Evolutionary conservation across 2,329 filamentous ascomycete species (phyloP).

Genomic region (Talaromyces albobiverticillius): DNA sequence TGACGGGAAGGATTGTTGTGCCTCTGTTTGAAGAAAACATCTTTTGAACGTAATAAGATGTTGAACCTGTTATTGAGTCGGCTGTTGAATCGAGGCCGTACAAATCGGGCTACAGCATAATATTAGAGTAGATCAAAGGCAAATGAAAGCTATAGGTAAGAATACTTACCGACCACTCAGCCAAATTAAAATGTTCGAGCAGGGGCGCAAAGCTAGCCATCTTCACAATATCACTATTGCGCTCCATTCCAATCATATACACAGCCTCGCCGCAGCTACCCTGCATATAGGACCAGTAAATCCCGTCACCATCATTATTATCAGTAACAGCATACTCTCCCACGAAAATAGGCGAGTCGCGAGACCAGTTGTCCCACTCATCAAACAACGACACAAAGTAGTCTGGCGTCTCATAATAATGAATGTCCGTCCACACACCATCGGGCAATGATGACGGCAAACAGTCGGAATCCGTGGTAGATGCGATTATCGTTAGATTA

Average conservation of each 20-base stretch:
- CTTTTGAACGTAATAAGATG: conserved; percentile 35
- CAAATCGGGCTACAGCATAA: conserved; percentile 24
- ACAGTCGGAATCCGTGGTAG: conserved; percentile 16
- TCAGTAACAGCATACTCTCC: conserved; percentile 7
- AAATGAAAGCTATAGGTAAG: background rate
- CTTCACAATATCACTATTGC: conserved; percentile 30
- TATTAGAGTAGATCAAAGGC: background rate
- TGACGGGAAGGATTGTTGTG: conserved; percentile 27
- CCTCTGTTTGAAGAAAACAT: conserved; percentile 35
- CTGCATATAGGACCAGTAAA: conserved; percentile 20
- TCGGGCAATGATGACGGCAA: conserved; percentile 7
- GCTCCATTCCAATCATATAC: conserved; percentile 55
- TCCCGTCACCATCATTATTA: background rate
- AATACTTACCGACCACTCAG: conserved; percentile 32
- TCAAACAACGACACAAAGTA: conserved; percentile 50
- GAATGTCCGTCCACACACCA: conserved; percentile 37
- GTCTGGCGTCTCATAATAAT: conserved; percentile 53
- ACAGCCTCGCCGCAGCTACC: conserved; percentile 64
- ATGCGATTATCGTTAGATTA: conserved; percentile 47
- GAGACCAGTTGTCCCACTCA: conserved; percentile 50
- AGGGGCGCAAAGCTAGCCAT: conserved; percentile 37
- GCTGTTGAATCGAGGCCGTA: conserved; percentile 29
- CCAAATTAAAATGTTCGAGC: conserved; percentile 33
- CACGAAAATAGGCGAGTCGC: conserved; percentile 7
- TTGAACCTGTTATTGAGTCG: conserved; percentile 26